Conservation (phyloP, 805 yeast genomes). For the Saturnispora sanitii region DNA sequence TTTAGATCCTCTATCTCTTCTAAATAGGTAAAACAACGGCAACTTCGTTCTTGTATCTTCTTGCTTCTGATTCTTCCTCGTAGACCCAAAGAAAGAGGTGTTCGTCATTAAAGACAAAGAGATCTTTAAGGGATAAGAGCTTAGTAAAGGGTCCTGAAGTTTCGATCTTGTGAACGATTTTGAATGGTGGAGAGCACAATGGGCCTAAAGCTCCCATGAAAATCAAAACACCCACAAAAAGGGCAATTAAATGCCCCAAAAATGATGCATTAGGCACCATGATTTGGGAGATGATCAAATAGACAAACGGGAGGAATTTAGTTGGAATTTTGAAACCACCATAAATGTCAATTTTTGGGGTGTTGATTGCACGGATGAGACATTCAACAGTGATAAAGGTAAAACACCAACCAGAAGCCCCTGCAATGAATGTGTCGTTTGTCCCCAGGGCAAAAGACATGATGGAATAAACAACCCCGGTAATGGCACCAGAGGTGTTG, state of each 20-base stretch:
- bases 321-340: conserved; percentile 47
- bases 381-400: conserved; percentile 55
- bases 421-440: conserved; percentile 39
- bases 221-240: conserved; percentile 55
- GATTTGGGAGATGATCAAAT: conserved; percentile 39
- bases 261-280: conserved; percentile 60
- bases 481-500: conserved; percentile 56
- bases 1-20: no score
- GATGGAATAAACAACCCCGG: conserved; percentile 58
- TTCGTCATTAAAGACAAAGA: conserved; percentile 1
- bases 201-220: conserved; percentile 46
- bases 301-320: conserved; percentile 42
- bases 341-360: conserved; percentile 14
- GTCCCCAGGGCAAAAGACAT: conserved; percentile 43
- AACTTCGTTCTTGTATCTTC: not conserved
- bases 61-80: conserved; percentile 1
- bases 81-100: conserved; percentile 2
- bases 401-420: conserved; percentile 69
- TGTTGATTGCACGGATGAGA: conserved; percentile 24
- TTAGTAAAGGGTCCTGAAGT: conserved; percentile 27
- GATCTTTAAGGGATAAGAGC: conserved; percentile 19
- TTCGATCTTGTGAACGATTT: conserved; percentile 58
- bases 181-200: conserved; percentile 56
- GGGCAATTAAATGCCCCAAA: conserved; percentile 64
- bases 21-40: not conserved